phyloP scores from a whole-genome alignment of 192 early-diverging fungal genomes.

The Bifiguratus adelaidae region DNA sequence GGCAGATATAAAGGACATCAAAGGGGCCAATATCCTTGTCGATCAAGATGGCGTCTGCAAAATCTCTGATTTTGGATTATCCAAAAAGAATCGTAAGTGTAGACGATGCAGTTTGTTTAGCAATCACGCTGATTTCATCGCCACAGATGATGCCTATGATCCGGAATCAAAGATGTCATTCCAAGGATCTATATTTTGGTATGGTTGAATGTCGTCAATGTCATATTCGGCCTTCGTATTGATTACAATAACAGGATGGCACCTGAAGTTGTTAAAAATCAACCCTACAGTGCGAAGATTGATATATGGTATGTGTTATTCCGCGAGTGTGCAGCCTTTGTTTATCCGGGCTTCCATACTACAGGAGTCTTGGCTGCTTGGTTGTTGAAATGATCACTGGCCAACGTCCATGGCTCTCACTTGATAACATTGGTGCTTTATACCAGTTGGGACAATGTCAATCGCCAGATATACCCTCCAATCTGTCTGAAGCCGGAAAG shows the following conservation, averaged over 20 bases:
- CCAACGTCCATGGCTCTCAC: slow-evolving; percentile 59
- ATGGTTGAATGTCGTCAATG: neutral
- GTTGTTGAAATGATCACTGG: slow-evolving; percentile 97
- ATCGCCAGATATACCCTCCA: slow-evolving; percentile 70
- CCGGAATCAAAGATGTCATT: slow-evolving; percentile 39
- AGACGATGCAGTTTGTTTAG: neutral
- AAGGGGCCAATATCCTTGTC: slow-evolving; percentile 75
- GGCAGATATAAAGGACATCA: slow-evolving; percentile 51
- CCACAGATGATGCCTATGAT: slow-evolving; percentile 29
- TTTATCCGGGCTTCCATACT: neutral
- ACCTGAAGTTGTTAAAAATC: slow-evolving; percentile 83
- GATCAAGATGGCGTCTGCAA: slow-evolving; percentile 81
- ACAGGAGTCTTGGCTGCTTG: slow-evolving; percentile 65
- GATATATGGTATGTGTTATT: slow-evolving; percentile 72
- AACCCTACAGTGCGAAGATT: slow-evolving; percentile 85
- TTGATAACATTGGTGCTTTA: slow-evolving; percentile 39
- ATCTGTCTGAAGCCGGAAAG: slow-evolving; percentile 51
- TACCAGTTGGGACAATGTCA: slow-evolving; percentile 66
- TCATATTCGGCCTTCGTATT: neutral
- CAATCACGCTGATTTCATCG: neutral
- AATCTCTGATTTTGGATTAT: slow-evolving; percentile 97
- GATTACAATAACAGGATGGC: slow-evolving; percentile 57
- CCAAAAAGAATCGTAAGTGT: slow-evolving; percentile 62
- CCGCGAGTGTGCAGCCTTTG: too few relatives aligned
- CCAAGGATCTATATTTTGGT: slow-evolving; percentile 70